Percentiles rank a stretch among this genome's conserved stretches.
Conservation (phyloP, 768 basidiomycete genomes). For the Psilocybe sp. region DNA sequence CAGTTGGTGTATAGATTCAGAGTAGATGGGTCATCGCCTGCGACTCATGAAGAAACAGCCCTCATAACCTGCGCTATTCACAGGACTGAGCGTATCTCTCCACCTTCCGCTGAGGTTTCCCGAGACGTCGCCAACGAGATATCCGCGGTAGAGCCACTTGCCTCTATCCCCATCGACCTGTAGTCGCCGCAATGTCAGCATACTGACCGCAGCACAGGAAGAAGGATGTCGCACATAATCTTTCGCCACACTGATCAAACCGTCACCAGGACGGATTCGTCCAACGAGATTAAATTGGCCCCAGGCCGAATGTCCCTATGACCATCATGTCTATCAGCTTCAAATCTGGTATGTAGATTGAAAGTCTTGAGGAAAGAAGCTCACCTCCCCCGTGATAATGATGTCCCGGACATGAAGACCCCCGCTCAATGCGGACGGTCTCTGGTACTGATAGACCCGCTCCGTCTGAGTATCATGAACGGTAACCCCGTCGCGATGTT, state of each 20-base stretch:
- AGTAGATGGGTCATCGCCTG: slow-evolving; percentile 36
- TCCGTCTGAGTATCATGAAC: slow-evolving; percentile 41
- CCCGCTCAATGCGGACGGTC: slow-evolving; percentile 13
- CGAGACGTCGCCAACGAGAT: slow-evolving; percentile 65
- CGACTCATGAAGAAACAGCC: slow-evolving; percentile 80
- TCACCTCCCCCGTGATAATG: slow-evolving; percentile 73
- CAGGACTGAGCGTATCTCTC: slow-evolving; percentile 77
- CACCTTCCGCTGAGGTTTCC: slow-evolving; percentile 81
- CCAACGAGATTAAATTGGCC: slow-evolving; percentile 81
- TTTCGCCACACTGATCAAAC: slow-evolving; percentile 78
- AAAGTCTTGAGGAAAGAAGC: slow-evolving; percentile 1
- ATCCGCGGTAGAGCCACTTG: slow-evolving; percentile 84
- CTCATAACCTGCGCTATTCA: slow-evolving; percentile 71
- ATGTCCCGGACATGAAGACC: slow-evolving; percentile 47
- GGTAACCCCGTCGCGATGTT: slow-evolving; percentile 44
- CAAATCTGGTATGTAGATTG: background rate
- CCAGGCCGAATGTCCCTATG: slow-evolving; percentile 88
- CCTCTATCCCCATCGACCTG: slow-evolving; percentile 74
- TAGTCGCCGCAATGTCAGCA: background rate
- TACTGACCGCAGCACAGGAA: background rate
- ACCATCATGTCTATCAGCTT: slow-evolving; percentile 4
- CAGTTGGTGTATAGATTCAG: background rate
- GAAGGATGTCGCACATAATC: slow-evolving; percentile 61
- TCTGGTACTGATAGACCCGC: slow-evolving; percentile 28
- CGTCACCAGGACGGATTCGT: slow-evolving; percentile 78